These are phyloP conservation scores for Stemphylium beticola DNA, from an alignment of 2,329 filamentous ascomycete species.

Conservation along the genomic window DNA sequence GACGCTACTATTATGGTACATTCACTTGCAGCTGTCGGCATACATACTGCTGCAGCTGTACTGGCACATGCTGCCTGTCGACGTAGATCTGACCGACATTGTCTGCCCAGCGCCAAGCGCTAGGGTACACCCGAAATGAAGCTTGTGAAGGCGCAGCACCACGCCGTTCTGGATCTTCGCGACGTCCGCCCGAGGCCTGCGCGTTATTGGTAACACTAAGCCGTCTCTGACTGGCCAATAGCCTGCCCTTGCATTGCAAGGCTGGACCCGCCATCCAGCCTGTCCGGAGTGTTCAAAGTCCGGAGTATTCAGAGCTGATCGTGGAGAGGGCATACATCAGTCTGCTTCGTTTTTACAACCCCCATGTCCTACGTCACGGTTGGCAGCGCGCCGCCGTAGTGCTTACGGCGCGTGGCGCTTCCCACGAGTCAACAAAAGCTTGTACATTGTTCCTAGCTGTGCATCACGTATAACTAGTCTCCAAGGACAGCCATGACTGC, in stretches of 20 bases:
- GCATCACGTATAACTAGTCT: not conserved
- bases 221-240: not conserved
- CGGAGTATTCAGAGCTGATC: not conserved
- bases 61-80: not conserved
- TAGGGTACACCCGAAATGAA: conserved; percentile 21
- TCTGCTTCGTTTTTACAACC: too few relatives aligned
- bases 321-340: too few relatives aligned
- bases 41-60: not conserved
- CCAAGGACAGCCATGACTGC: not conserved
- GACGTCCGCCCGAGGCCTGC: conserved; percentile 11
- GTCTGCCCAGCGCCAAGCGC: conserved; percentile 3
- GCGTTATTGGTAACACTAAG: conserved; percentile 13
- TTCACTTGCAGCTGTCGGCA: too few relatives aligned
- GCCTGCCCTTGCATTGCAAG: conserved; percentile 1
- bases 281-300: not conserved
- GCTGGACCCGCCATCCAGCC: not conserved
- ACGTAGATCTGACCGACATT: not conserved
- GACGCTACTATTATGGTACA: too few relatives aligned
- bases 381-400: not conserved
- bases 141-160: conserved; percentile 14
- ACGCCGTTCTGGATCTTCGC: conserved; percentile 12
- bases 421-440: not conserved
- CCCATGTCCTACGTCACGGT: not conserved
- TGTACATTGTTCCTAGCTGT: not conserved
- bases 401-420: not conserved